Percentiles rank a stretch among this genome's conserved stretches.
Evolutionary conservation across 805 yeast genomes (phyloP).

Genomic region (Saturnispora serradocipensis): DNA sequence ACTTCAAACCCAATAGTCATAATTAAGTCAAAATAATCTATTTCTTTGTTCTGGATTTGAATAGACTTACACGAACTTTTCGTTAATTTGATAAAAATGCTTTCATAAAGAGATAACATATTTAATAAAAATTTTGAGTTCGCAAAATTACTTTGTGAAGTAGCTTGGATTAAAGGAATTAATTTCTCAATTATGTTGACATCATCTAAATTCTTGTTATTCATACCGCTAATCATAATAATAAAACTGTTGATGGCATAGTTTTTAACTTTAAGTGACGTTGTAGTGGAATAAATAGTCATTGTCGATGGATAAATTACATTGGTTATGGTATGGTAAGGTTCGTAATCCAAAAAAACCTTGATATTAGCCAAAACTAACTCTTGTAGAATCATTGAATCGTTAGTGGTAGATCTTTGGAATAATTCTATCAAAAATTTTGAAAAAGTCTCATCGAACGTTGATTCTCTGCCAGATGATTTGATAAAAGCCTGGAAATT

Average conservation of each 20-base stretch:
- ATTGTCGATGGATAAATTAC: slow-evolving; percentile 67
- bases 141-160: slow-evolving; percentile 25
- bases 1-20: slow-evolving; percentile 27
- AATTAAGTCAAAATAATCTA: slow-evolving; percentile 23
- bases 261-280: slow-evolving; percentile 69
- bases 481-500: slow-evolving; percentile 22
- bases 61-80: slow-evolving; percentile 15
- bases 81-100: slow-evolving; percentile 22
- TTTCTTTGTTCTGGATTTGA: slow-evolving; percentile 19
- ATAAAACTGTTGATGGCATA: slow-evolving; percentile 55
- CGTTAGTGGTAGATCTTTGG: slow-evolving; percentile 20
- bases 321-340: slow-evolving; percentile 53
- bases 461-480: slow-evolving; percentile 15
- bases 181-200: slow-evolving; percentile 66
- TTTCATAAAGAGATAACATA: slow-evolving; percentile 24
- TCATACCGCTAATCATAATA: slow-evolving; percentile 34
- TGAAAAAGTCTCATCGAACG: slow-evolving; percentile 20
- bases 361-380: slow-evolving; percentile 22
- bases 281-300: slow-evolving; percentile 72
- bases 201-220: slow-evolving; percentile 55
- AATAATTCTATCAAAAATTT: slow-evolving; percentile 26
- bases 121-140: slow-evolving; percentile 21
- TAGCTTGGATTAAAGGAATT: slow-evolving; percentile 55
- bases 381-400: slow-evolving; percentile 25
- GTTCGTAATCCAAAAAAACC: slow-evolving; percentile 27